Evolutionary conservation across 1,139 yeast genomes (phyloP), one percentile per base, ranked within the genome.

Genomic region (Taphrina pruni): DNA sequence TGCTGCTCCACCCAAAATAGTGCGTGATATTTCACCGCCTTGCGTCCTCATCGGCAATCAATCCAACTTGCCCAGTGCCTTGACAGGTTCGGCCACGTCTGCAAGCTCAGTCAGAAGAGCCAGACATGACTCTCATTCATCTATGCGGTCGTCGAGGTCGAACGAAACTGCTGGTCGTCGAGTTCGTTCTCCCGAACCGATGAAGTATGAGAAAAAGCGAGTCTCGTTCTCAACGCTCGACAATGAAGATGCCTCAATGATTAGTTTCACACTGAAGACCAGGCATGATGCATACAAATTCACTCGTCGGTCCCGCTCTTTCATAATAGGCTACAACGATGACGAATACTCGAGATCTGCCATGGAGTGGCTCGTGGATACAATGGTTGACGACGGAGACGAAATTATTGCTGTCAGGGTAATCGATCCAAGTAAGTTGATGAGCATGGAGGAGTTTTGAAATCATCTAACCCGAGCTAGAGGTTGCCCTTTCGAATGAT

Each of bases 321-420:
- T 85, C 72, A 78, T 88, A 69, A 82, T 87, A 36, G 91, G 90
- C 1, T 86, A 81, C 72, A 87, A 86, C 75, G 83, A 83, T 57
- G 87, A 86, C 72, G 78, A 78, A 38, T 87, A 86, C 74, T 85
- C 89, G 9, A 78, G 85, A 38, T 81, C 82, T 62, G 90, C 91
- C 1, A 79, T 88, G 38, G 85, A 83, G 71, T 88, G 92, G 92
- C 79, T 88, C 9, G 80, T 88, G 70, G 88, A 86, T 69, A 88
- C 88, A 73, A 81, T 88, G 80, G 81, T 85, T 12, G 82, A 73
- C 45, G 73, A 69, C 35, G 69, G 68, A 6, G 73, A 71, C 60
- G 73, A 73, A 52, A 61, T 73, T 36, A 67, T 71, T n/a, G 74
- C 72, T 11, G 56, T 73, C 20, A 69, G 74, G 69, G 71, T 70